These are phyloP conservation scores for Ceratobasidium sp. DNA, from an alignment of 1,284 basidiomycete genomes.

Conservation along the genomic window DNA sequence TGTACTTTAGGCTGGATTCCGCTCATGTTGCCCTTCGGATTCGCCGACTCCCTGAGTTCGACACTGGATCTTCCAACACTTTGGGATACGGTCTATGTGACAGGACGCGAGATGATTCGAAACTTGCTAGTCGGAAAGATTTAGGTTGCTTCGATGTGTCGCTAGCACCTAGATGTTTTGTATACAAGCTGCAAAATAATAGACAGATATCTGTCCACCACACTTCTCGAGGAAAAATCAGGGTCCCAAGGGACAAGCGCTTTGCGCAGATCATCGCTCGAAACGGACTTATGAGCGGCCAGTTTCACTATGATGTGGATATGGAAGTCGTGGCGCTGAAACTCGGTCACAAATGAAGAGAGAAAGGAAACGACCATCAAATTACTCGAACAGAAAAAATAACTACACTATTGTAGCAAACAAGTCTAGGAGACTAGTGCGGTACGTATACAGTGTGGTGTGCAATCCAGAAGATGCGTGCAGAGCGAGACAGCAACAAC, in stretches of 20 bases:
- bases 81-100: conserved; percentile 81
- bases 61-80: conserved; percentile 90
- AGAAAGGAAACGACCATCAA: background rate
- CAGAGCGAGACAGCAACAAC: background rate
- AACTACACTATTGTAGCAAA: conserved; percentile 36
- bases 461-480: conserved; percentile 15
- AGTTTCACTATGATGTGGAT: background rate
- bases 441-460: conserved; percentile 34
- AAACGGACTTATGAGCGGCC: background rate
- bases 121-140: conserved; percentile 91
- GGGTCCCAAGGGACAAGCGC: background rate
- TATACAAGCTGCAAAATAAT: background rate
- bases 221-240: background rate
- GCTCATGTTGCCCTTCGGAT: conserved; percentile 91
- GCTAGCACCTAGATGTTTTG: background rate
- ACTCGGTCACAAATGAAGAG: background rate
- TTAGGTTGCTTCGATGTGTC: conserved; percentile 54
- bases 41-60: conserved; percentile 86
- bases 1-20: conserved; percentile 81
- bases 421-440: conserved; percentile 14
- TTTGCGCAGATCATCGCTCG: background rate
- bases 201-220: background rate
- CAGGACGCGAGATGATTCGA: conserved; percentile 81
- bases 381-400: conserved; percentile 15
- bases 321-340: conserved; percentile 9